Percentiles rank a stretch among this genome's conserved stretches.
Evolutionary conservation across 352 stramenopile species (phyloP).

Genomic region (Pythium chondricola): DNA sequence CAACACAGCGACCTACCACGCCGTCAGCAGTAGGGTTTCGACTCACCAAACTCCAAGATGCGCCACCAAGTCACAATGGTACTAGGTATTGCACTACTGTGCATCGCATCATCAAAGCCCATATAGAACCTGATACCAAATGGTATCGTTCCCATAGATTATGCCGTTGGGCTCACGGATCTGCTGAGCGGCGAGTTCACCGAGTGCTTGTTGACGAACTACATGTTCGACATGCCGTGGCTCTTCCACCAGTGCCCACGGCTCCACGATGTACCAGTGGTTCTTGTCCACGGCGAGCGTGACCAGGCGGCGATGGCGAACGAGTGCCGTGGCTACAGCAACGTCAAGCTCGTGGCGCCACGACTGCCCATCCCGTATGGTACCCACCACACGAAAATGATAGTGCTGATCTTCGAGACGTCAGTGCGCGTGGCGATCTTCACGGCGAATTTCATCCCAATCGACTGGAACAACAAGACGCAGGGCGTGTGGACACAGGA

Average conservation of each 20-base stretch:
- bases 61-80: conserved; percentile 13
- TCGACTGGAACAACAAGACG: conserved; percentile 81
- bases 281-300: conserved; percentile 75
- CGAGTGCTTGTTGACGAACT: conserved; percentile 69
- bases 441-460: conserved; percentile 78
- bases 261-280: conserved; percentile 50
- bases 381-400: conserved; percentile 86
- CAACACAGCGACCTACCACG: no score
- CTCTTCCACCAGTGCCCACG: conserved; percentile 57
- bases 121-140: background rate
- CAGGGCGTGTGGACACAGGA: conserved; percentile 82
- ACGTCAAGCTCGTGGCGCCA: conserved; percentile 58
- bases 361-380: conserved; percentile 76
- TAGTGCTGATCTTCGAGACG: conserved; percentile 56
- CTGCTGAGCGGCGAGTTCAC: conserved; percentile 57
- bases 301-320: conserved; percentile 46
- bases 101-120: background rate
- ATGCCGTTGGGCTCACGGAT: conserved; percentile 33
- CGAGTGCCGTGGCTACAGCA: conserved; percentile 47
- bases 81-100: background rate
- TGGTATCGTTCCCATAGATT: conserved; percentile 16
- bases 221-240: conserved; percentile 77
- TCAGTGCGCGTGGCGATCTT: conserved; percentile 78
- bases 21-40: conserved; percentile 8
- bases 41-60: conserved; percentile 17